Evolutionary conservation across 2,329 filamentous ascomycete genomes (phyloP).

Genomic region (Ploettnerulaceae sp.): DNA sequence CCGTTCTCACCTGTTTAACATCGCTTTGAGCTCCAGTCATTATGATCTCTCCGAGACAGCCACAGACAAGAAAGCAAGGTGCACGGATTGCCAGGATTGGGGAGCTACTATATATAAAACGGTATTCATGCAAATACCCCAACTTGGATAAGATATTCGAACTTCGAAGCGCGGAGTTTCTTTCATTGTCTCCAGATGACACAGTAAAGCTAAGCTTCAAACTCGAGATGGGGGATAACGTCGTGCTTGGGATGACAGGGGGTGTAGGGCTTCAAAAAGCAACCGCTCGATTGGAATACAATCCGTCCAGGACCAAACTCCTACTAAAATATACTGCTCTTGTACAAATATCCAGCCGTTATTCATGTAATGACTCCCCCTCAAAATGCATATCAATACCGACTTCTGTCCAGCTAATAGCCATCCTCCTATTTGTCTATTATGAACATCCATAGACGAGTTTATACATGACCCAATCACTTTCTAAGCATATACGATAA

Average conservation of each 20-base stretch:
- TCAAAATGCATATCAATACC: slow-evolving; percentile 3
- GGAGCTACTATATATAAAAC: too few species aligned
- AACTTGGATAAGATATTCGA: too few species aligned
- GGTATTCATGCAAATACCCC: too few species aligned
- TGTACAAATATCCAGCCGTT: slow-evolving; percentile 4
- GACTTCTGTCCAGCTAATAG: not conserved
- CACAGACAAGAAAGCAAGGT: too few species aligned
- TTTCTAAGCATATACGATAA: slow-evolving; percentile 35
- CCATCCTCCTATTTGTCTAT: not conserved
- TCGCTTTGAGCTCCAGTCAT: too few species aligned
- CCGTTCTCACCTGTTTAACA: too few species aligned
- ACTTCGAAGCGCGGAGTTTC: too few species aligned
- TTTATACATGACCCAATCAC: slow-evolving; percentile 6
- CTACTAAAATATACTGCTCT: not conserved
- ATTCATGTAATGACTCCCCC: not conserved
- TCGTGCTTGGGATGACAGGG: not conserved
- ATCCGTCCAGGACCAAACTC: not conserved
- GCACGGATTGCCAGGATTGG: too few species aligned
- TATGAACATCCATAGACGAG: not conserved
- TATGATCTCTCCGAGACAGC: too few species aligned
- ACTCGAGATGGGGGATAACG: not conserved
- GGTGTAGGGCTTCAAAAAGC: not conserved
- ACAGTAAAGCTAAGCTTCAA: too few species aligned
- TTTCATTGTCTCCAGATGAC: too few species aligned
- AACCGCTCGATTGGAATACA: not conserved